Base-by-base conservation (phyloP, 2,329 filamentous ascomycete genomes). In the Hyphodiscus sp. region DNA sequence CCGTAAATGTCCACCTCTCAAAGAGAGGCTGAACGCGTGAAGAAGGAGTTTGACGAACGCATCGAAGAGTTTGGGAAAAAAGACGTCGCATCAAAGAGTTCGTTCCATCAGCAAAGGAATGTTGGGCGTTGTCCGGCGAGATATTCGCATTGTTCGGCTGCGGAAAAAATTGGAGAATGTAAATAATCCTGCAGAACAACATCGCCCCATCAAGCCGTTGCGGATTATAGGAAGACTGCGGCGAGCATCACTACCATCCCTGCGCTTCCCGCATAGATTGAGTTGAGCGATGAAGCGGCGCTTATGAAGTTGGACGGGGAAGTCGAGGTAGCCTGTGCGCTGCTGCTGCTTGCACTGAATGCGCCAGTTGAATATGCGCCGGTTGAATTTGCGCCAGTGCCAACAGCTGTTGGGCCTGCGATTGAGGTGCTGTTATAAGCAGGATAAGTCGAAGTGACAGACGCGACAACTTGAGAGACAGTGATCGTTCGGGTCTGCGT, bases 401-500 rank as follows among this genome's bases (percentile, higher is more conserved):
- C 59, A 33, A 41, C 51, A 10, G 45, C 55, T 2, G 30, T 26
- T 1, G 50, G 42, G 10, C 18, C 46, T 1, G 42, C 33, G 33
- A 42, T 18, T 43, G 68, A 65, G 41, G 58, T 58, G 52, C 52
- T 60, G 33, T 18, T 43, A 20, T 20, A 43, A 65, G 63, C 56
- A 63, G 64, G 64, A 67, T 65, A 63, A 62, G 68, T 69, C 6
- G 67, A 61, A 50, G 69, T 73, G 47, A 70, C 68, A 50, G 69
- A 70, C 54, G 69, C 61, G 52, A 61, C 56, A 33, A 76, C 72
- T 63, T 71, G 67, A 45, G 74, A 73, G 57, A 82, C 74, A 45
- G 75, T 80, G 66, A 78, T 65, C 47, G 76, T 79, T 65, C 74
- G 75, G 64, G 76, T 79, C 62, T 76, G 63, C 45, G 74, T 76